phyloP scores from a whole-genome alignment of 2,329 filamentous ascomycete species.

The Aspergillus spinulosporus region DNA sequence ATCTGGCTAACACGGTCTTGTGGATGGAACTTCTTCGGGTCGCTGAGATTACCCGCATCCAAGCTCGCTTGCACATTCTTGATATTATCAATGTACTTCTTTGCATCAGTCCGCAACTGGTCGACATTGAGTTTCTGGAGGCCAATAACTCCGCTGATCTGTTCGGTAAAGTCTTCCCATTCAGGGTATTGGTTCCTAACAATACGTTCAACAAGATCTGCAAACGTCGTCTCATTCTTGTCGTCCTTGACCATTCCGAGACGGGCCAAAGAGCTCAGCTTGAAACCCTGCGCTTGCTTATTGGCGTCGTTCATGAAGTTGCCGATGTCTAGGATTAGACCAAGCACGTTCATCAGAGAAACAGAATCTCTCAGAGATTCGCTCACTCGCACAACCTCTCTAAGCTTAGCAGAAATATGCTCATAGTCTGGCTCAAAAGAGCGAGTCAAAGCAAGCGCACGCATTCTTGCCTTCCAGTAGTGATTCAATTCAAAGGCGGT shows the following conservation, averaged over 20 bases:
- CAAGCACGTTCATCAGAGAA: conserved; percentile 91
- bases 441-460: conserved; percentile 79
- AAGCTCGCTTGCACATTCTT: conserved; percentile 89
- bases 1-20: conserved; percentile 92
- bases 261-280: conserved; percentile 87
- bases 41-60: conserved; percentile 89
- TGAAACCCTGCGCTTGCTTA: conserved; percentile 97
- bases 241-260: conserved; percentile 98
- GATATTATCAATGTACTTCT: conserved; percentile 91
- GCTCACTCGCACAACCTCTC: conserved; percentile 80
- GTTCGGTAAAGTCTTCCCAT: conserved; percentile 84
- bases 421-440: conserved; percentile 88
- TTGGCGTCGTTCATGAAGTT: conserved; percentile 99
- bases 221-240: conserved; percentile 95
- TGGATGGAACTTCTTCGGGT: conserved; percentile 96
- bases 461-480: conserved; percentile 98
- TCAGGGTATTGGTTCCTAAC: conserved; percentile 95
- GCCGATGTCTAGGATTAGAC: conserved; percentile 93
- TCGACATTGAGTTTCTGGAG: conserved; percentile 94
- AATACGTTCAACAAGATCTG: conserved; percentile 93
- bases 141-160: conserved; percentile 75
- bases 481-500: conserved; percentile 94
- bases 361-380: conserved; percentile 90
- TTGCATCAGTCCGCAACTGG: conserved; percentile 82
- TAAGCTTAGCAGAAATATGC: conserved; percentile 80